Evolutionary conservation across 2,329 filamentous ascomycete genomes (phyloP), one percentile per base, ranked within the genome.

Genomic region (Sporothrix humicola): DNA sequence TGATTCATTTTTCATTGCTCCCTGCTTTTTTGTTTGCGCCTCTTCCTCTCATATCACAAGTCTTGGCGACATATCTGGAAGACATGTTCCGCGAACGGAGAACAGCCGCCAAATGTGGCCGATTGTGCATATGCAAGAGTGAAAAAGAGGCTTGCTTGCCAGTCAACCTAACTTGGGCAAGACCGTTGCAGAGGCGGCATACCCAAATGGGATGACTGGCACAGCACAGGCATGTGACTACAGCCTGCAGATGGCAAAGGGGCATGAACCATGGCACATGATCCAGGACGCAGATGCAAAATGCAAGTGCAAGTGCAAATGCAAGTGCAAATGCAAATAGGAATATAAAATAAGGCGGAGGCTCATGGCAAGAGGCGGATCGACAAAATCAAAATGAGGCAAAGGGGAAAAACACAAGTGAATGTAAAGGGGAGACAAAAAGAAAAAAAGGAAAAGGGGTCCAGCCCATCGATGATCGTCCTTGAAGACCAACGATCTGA

Each of bases 211-310:
- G 23, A 13, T 9, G 23, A 23, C 46, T 26, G 61, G 61, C 42
- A 46, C 42, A 48, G 12, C 42, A 48, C 6, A 48, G n/a, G 20
- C 61, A 48, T 26, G 37, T 66, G 61, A 26, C 61, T 20, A 23
- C 37, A 46, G 59, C 37, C 42, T 46, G 59, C 37, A 65, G 17
- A 46, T 44, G 37, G 59, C 42, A 12, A 23, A 15, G 13, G 31
- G 63, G 10, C 20, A 50, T 56, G 15, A 50, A 10, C 63, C 44
- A 31, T 50, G 63, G 63, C 63, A 66, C 63, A 50, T 50, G 63
- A 50, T 26, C 12, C 13, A 12, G 48, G 31, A 37, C 31, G 31
- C 31, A 48, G 44, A 66, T 31, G 63, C 63, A 66, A 65, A 50
- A 26, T 37, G 31, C 31, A 48, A 20, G 50, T 37, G 31, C 31